Evolutionary conservation across 164 flowering plant species (phyloP).

Genomic region (Piper betle): DNA sequence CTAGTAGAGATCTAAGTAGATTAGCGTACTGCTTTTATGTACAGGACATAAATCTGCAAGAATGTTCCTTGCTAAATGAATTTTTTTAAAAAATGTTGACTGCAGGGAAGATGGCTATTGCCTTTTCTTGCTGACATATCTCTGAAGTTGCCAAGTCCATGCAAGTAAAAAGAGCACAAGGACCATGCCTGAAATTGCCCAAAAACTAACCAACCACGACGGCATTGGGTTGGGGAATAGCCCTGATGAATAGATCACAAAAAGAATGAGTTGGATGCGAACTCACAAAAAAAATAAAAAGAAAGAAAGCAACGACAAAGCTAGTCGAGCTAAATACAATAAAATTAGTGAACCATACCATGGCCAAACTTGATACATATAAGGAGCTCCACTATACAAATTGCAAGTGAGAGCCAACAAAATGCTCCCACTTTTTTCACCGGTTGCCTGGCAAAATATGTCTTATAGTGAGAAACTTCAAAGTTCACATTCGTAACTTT

Average conservation of each 20-base stretch:
- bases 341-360: constrained; percentile 29
- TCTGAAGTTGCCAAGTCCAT: constrained; percentile 82
- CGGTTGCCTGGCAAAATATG: constrained; percentile 29
- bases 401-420: constrained; percentile 94
- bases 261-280: background rate
- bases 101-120: constrained; percentile 16
- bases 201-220: constrained; percentile 56
- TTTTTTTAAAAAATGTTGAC: background rate
- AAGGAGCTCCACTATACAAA: constrained; percentile 92
- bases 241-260: constrained; percentile 27
- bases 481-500: background rate
- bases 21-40: constrained; percentile 25
- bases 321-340: background rate
- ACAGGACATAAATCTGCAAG: constrained; percentile 25
- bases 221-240: constrained; percentile 85
- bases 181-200: constrained; percentile 40
- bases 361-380: constrained; percentile 97
- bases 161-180: constrained; percentile 35
- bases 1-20: constrained; percentile 18
- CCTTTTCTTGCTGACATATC: constrained; percentile 38
- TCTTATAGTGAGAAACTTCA: background rate
- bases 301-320: background rate
- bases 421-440: constrained; percentile 81
- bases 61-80: constrained; percentile 6
- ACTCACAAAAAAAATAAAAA: background rate